Conservation (phyloP, 148 eudicot genomes). For the Rhododendron vialii region DNA sequence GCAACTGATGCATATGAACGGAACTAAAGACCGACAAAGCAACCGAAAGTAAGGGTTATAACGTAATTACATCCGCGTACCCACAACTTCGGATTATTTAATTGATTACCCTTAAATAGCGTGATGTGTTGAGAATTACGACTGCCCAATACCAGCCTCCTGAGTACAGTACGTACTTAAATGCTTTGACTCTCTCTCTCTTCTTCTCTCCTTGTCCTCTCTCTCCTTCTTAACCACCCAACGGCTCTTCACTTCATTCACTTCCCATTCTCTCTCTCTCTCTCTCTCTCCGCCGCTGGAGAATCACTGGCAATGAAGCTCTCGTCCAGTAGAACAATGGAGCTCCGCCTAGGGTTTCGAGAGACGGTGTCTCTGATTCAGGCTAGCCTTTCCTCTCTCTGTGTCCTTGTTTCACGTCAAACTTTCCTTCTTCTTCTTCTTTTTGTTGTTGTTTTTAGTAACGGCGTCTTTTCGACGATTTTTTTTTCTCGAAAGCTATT, state of each 20-base stretch:
- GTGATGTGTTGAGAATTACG: neutral
- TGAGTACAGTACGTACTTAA: neutral
- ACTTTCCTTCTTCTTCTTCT: neutral
- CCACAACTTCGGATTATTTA: neutral
- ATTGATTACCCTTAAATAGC: neutral
- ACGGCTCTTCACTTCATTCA: neutral
- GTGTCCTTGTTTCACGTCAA: neutral
- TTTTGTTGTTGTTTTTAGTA: no score
- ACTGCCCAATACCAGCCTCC: neutral
- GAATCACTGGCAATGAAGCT: constrained; percentile 1
- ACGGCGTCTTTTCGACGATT: neutral
- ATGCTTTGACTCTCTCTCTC: neutral
- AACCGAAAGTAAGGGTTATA: neutral
- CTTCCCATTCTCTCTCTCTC: constrained; percentile 1
- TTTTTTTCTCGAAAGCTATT: neutral
- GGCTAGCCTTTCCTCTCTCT: constrained; percentile 6
- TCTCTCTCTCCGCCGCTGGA: constrained; percentile 5
- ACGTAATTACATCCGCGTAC: neutral
- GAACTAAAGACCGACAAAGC: neutral
- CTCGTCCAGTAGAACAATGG: constrained; percentile 12
- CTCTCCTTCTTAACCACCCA: neutral
- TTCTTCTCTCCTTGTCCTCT: neutral
- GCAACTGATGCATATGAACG: no score
- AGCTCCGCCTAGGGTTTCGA: constrained; percentile 8
- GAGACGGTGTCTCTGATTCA: constrained; percentile 10